Evolutionary conservation across 2,329 filamentous ascomycete genomes (phyloP).

Genomic region (Xylaria sp.): DNA sequence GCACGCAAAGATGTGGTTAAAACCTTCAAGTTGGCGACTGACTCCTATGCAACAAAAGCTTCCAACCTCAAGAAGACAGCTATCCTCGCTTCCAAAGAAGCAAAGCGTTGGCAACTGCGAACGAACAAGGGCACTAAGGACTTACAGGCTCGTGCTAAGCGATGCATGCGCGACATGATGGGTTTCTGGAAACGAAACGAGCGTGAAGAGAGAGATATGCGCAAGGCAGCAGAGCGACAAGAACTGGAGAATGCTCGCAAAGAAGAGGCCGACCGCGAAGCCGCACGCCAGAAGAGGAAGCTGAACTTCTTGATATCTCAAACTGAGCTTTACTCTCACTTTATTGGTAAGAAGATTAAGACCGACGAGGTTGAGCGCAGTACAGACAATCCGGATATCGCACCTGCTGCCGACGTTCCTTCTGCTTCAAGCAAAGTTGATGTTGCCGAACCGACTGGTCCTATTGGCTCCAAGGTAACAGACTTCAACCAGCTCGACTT

Average conservation of each 20-base stretch:
- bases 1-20: constrained; percentile 94
- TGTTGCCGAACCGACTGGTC: constrained; percentile 63
- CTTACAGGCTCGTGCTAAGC: constrained; percentile 94
- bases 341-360: constrained; percentile 99
- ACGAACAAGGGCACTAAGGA: constrained; percentile 99
- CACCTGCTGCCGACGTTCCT: constrained; percentile 61
- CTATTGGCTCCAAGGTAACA: constrained; percentile 77
- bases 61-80: constrained; percentile 99
- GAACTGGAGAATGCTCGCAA: constrained; percentile 97
- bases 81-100: constrained; percentile 95
- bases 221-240: constrained; percentile 93
- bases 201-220: constrained; percentile 92
- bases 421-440: constrained; percentile 57
- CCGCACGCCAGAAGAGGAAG: constrained; percentile 96
- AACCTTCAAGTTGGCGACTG: constrained; percentile 86
- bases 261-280: constrained; percentile 96
- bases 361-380: constrained; percentile 93
- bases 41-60: constrained; percentile 85
- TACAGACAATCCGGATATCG: constrained; percentile 81
- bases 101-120: constrained; percentile 93
- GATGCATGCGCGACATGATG: constrained; percentile 99
- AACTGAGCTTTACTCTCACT: constrained; percentile 98
- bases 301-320: constrained; percentile 99
- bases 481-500: constrained; percentile 96
- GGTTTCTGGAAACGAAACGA: constrained; percentile 99